Evolutionary conservation across 805 yeast species (phyloP).

Genomic region (Candida pseudofarinosa): DNA sequence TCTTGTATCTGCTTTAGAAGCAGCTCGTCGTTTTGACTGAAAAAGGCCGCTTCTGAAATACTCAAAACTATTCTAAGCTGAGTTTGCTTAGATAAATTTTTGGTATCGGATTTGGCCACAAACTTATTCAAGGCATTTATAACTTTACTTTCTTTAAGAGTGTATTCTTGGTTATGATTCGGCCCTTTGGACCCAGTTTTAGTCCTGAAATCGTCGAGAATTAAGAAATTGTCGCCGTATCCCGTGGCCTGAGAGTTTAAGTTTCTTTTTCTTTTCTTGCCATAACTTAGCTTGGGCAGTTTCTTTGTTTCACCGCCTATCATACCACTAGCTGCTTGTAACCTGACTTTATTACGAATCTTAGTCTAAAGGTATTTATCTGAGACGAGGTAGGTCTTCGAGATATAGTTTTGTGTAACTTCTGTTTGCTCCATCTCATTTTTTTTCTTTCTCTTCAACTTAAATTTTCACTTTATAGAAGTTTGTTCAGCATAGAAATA

Average conservation of each 20-base stretch:
- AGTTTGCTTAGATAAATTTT: neutral
- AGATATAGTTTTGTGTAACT: neutral
- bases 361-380: too few species aligned
- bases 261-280: constrained; percentile 6
- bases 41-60: constrained; percentile 22
- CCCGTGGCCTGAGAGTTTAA: constrained; percentile 1
- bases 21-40: constrained; percentile 12
- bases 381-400: too few species aligned
- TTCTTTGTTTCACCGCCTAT: neutral
- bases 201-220: constrained; percentile 4
- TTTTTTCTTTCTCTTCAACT: neutral
- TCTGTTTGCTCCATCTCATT: neutral
- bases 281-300: neutral
- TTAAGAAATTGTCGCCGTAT: constrained; percentile 1
- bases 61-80: constrained; percentile 12
- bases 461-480: neutral
- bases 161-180: constrained; percentile 5
- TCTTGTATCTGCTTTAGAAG: constrained; percentile 12
- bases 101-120: constrained; percentile 3
- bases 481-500: neutral
- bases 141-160: constrained; percentile 24
- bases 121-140: constrained; percentile 18
- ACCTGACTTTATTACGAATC: too few species aligned
- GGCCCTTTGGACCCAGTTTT: neutral
- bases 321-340: neutral